phyloP scores from a whole-genome alignment of 345 rosid genomes.

The Turritis glabra region DNA sequence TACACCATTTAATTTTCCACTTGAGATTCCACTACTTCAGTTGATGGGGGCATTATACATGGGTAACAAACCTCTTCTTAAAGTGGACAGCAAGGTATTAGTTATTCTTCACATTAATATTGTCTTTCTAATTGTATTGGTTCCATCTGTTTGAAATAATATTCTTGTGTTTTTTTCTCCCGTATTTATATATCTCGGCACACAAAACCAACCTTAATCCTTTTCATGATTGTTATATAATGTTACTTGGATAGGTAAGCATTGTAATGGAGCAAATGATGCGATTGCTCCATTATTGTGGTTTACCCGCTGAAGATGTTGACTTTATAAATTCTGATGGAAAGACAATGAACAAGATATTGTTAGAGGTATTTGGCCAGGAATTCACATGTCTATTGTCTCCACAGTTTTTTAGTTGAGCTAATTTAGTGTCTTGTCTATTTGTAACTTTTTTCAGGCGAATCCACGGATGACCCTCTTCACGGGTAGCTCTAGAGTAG shows the following conservation, averaged over 20 bases:
- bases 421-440: not conserved
- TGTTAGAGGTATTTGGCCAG: conserved; percentile 68
- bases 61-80: conserved; percentile 96
- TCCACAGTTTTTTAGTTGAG: not conserved
- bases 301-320: conserved; percentile 89
- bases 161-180: no score
- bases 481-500: conserved; percentile 96
- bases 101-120: not conserved
- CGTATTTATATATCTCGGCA: no score
- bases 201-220: no score
- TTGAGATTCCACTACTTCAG: conserved; percentile 97
- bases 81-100: conserved; percentile 94
- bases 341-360: conserved; percentile 83
- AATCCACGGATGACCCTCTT: conserved; percentile 95
- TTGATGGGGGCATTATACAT: conserved; percentile 96
- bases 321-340: conserved; percentile 97
- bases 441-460: conserved; percentile 53
- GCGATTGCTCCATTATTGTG: conserved; percentile 84
- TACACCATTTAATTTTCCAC: conserved; percentile 96
- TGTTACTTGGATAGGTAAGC: conserved; percentile 60
- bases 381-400: not conserved
- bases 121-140: not conserved
- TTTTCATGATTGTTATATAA: no score
- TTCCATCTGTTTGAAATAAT: conserved; percentile 1
- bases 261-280: conserved; percentile 99